These are phyloP conservation scores for Podaxis rugospora DNA, from an alignment of 768 basidiomycete species.

Conservation along the genomic window DNA sequence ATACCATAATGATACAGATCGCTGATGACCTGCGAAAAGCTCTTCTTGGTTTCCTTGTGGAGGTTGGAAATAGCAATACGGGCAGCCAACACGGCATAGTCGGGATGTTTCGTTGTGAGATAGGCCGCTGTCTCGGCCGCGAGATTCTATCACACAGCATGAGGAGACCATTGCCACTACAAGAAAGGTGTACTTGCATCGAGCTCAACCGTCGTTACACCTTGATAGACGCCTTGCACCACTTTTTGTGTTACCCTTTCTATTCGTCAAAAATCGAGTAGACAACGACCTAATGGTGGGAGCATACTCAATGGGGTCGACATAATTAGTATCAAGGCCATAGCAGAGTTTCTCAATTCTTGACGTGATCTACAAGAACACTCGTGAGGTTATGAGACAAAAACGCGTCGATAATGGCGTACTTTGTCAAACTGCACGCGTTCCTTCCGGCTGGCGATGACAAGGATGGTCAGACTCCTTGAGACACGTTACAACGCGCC, in stretches of 20 bases:
- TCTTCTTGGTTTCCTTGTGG: conserved; percentile 99
- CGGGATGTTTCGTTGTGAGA: conserved; percentile 94
- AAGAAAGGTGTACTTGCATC: conserved; percentile 56
- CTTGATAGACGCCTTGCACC: conserved; percentile 88
- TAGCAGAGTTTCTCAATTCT: conserved; percentile 91
- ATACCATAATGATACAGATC: conserved; percentile 87
- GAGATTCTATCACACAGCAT: conserved; percentile 61
- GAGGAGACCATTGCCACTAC: neutral
- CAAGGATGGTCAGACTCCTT: conserved; percentile 14
- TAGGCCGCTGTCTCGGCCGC: conserved; percentile 97
- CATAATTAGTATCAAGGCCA: conserved; percentile 87
- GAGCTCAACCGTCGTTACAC: conserved; percentile 95
- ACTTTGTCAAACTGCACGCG: conserved; percentile 94
- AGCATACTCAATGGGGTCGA: conserved; percentile 88
- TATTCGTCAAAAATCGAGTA: neutral
- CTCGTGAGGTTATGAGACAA: conserved; percentile 17
- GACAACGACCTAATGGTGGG: neutral
- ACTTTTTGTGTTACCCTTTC: conserved; percentile 86
- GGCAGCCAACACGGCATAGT: conserved; percentile 97
- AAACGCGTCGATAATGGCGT: conserved; percentile 17
- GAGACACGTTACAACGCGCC: conserved; percentile 34
- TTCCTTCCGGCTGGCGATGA: conserved; percentile 69
- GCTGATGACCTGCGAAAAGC: conserved; percentile 85
- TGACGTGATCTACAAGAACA: conserved; percentile 64
- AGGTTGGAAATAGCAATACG: conserved; percentile 98